Evolutionary conservation across 1,284 basidiomycete species (phyloP).

Genomic region (Fistulinella cinereoalba): DNA sequence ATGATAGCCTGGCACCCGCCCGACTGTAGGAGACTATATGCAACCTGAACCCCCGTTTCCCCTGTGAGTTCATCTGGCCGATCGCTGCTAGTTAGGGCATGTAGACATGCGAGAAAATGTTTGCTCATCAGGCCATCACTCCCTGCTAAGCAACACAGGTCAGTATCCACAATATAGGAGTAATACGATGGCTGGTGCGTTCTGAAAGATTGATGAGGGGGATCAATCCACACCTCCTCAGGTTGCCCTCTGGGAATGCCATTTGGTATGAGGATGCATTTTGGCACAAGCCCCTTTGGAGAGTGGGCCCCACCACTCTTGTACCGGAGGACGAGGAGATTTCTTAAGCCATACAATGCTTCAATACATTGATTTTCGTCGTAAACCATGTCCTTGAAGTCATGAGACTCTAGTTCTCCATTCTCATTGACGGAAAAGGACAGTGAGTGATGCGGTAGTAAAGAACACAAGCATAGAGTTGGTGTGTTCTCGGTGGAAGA

Average conservation of each 20-base stretch:
- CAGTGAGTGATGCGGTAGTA: neutral
- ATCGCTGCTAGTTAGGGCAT: neutral
- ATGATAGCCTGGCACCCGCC: neutral
- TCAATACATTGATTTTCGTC: slow-evolving; percentile 16
- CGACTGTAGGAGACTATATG: neutral
- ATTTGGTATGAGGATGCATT: slow-evolving; percentile 38
- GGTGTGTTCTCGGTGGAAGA: neutral
- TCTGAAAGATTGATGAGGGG: too few relatives aligned
- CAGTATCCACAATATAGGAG: neutral
- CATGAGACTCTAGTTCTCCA: slow-evolving; percentile 24
- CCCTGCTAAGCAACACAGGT: neutral
- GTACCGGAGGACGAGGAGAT: neutral
- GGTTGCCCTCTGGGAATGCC: slow-evolving; percentile 13
- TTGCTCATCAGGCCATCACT: neutral
- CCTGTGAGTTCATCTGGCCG: neutral
- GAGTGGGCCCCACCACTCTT: neutral
- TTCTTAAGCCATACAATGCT: neutral
- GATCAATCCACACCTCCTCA: too few relatives aligned
- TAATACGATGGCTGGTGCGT: neutral
- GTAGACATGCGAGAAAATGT: neutral
- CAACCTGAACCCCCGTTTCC: neutral
- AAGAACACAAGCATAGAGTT: neutral
- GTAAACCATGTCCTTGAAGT: slow-evolving; percentile 14
- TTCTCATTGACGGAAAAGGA: slow-evolving; percentile 27
- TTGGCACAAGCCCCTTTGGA: slow-evolving; percentile 8